These are phyloP conservation scores for Hordeum pubiflorum DNA, from an alignment of 202 grass and related monocot genomes.

Conservation along the genomic window DNA sequence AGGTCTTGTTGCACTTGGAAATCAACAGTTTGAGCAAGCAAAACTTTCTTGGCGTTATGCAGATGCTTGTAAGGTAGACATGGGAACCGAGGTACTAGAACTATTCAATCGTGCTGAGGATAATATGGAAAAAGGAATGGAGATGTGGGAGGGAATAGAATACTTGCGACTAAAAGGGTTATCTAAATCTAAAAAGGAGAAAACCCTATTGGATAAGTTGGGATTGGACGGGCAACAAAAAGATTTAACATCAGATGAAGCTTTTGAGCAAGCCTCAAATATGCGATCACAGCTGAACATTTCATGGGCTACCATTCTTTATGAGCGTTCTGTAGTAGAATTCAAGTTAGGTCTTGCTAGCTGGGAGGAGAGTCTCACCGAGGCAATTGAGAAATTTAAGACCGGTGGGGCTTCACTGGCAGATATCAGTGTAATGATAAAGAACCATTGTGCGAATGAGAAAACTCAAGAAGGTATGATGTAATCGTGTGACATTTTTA, in stretches of 20 bases:
- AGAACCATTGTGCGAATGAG: constrained; percentile 72
- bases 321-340: constrained; percentile 73
- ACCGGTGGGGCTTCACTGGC: constrained; percentile 51
- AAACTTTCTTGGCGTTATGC: constrained; percentile 68
- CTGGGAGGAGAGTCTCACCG: constrained; percentile 64
- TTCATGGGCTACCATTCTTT: constrained; percentile 80
- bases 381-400: constrained; percentile 77
- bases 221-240: constrained; percentile 43
- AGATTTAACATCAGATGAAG: constrained; percentile 46
- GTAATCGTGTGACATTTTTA: not conserved
- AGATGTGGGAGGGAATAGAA: constrained; percentile 62
- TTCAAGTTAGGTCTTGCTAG: constrained; percentile 58
- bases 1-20: constrained; percentile 58
- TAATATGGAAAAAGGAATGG: constrained; percentile 64
- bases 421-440: constrained; percentile 66
- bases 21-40: constrained; percentile 74
- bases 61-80: constrained; percentile 43
- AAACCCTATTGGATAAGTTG: constrained; percentile 40
- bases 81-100: constrained; percentile 44
- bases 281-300: constrained; percentile 72
- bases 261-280: constrained; percentile 47
- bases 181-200: constrained; percentile 51
- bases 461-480: constrained; percentile 58
- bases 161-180: constrained; percentile 39
- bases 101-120: constrained; percentile 72